phyloP scores from a whole-genome alignment of 2,329 filamentous ascomycete genomes.

The Epichloe festucae region DNA sequence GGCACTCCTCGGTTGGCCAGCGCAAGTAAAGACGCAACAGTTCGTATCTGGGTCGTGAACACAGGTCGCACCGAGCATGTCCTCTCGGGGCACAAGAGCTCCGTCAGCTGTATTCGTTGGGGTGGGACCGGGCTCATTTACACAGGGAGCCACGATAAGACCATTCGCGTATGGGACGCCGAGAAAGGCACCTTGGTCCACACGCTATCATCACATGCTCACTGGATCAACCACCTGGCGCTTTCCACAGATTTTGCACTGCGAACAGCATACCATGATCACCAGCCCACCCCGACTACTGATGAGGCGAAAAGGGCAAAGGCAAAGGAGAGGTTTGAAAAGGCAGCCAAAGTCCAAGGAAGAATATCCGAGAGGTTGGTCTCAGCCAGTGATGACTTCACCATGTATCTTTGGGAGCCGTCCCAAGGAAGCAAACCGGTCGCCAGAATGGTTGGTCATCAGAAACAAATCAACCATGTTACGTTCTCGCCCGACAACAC shows the following conservation, averaged over 20 bases:
- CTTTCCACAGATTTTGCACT: conserved; percentile 86
- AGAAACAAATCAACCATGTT: conserved; percentile 94
- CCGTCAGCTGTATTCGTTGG: conserved; percentile 86
- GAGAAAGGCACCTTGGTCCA: conserved; percentile 67
- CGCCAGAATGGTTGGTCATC: conserved; percentile 80
- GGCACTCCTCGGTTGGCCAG: conserved; percentile 72
- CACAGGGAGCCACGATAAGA: conserved; percentile 81
- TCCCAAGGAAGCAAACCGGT: conserved; percentile 67
- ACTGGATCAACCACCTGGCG: conserved; percentile 92
- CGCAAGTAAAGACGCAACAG: conserved; percentile 78
- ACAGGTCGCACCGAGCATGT: conserved; percentile 68
- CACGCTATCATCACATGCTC: conserved; percentile 69
- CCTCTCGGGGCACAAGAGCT: conserved; percentile 77
- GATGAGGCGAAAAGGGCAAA: conserved; percentile 60
- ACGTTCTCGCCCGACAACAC: conserved; percentile 84
- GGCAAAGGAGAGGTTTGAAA: conserved; percentile 72
- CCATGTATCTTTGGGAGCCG: conserved; percentile 92
- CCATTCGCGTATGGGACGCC: conserved; percentile 80
- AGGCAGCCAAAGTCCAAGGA: conserved; percentile 65
- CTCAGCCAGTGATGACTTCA: conserved; percentile 89
- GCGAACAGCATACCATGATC: conserved; percentile 76
- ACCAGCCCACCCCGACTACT: conserved; percentile 54
- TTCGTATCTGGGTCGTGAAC: conserved; percentile 76
- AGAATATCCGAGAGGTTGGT: conserved; percentile 73
- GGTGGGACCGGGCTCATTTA: conserved; percentile 80